Base-by-base conservation (phyloP, 2,329 filamentous ascomycete species). In the Colletotrichum navitas region DNA sequence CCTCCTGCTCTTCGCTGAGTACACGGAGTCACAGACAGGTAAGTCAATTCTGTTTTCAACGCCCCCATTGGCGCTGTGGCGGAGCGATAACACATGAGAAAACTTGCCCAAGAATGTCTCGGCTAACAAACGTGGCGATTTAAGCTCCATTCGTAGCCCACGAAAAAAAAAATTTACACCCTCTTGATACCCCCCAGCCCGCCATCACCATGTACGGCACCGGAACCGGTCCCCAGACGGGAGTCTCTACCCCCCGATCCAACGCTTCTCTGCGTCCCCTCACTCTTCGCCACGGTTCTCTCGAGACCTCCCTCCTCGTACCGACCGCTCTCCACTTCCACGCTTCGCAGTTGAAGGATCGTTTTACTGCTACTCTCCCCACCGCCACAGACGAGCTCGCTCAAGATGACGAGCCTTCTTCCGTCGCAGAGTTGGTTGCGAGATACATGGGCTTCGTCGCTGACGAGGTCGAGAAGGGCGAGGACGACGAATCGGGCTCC, bases 321-420 rank as follows among this genome's bases (percentile, higher is more conserved):
- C 95, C 96, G 71, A 98, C 96, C 77, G 93, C 91, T 79, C 90
- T 98, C 74, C 96, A 99, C 85, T 99, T 97, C 87, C 95, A 96
- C 83, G 96, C 96, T 78, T 93, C 94, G 73, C 94, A 97, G 85
- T 88, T 98, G 80, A 97, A 95, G 87, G 95, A 98, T 77, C 89
- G 91, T 76, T 99, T 99, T 85, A 89, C 91, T 75, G 88, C 93
- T 59, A 94, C 91, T 75, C 89, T 99, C 76, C 97, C 97, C 65
- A 88, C 91, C 78, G 93, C 96, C 69, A 99, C 97, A 80, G 96
- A 99, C 81, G 96, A 99, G 86, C 90, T 98, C 75, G 97, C 96
- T 73, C 94, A 95, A 81, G 97, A 99, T 86, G 96, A 99, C 78
- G 97, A 99, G 86, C 96, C 96, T n/a, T 98, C 96, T 47, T 99